Percentiles rank a stretch among this genome's conserved stretches.
Conservation (phyloP, 345 rosid species). For the Syzygium aqueum region DNA sequence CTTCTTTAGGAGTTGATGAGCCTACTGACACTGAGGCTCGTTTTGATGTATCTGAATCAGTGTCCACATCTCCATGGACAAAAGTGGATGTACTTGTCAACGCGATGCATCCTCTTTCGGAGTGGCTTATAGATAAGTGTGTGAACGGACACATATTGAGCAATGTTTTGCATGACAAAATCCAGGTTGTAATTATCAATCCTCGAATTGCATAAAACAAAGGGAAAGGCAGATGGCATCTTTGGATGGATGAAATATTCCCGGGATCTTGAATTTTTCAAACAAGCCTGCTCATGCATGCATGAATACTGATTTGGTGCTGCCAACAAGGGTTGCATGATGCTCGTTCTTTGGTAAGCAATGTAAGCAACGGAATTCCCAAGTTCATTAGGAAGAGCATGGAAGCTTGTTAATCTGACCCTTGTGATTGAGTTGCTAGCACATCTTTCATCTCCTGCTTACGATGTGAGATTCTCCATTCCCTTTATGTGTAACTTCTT, state of each 20-base stretch:
- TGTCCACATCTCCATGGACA: slow-evolving; percentile 11
- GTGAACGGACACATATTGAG: too few species aligned
- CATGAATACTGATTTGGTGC: background rate
- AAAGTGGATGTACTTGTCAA: slow-evolving; percentile 25
- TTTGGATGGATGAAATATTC: slow-evolving; percentile 3
- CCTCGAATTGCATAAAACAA: slow-evolving; percentile 22
- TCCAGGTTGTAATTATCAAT: slow-evolving; percentile 32
- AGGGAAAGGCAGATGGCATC: slow-evolving; percentile 12
- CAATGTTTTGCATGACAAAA: slow-evolving; percentile 28
- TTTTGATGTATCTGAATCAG: slow-evolving; percentile 2
- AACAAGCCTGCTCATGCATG: slow-evolving; percentile 13
- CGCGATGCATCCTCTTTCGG: slow-evolving; percentile 31
- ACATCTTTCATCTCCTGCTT: too few species aligned
- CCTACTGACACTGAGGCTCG: slow-evolving; percentile 5
- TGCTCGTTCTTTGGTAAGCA: slow-evolving; percentile 11
- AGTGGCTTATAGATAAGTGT: slow-evolving; percentile 35
- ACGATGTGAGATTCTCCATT: too few species aligned
- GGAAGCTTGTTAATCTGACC: background rate
- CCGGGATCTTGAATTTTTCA: slow-evolving; percentile 8
- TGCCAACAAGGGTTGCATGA: slow-evolving; percentile 4
- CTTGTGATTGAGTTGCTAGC: too few species aligned
- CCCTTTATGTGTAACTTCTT: too few species aligned
- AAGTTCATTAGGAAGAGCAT: slow-evolving; percentile 15
- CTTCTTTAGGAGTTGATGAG: slow-evolving; percentile 6
- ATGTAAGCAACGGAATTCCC: slow-evolving; percentile 6